phyloP scores from a whole-genome alignment of 495 filamentous ascomycete genomes.

The Pseudotulostoma volvatum region DNA sequence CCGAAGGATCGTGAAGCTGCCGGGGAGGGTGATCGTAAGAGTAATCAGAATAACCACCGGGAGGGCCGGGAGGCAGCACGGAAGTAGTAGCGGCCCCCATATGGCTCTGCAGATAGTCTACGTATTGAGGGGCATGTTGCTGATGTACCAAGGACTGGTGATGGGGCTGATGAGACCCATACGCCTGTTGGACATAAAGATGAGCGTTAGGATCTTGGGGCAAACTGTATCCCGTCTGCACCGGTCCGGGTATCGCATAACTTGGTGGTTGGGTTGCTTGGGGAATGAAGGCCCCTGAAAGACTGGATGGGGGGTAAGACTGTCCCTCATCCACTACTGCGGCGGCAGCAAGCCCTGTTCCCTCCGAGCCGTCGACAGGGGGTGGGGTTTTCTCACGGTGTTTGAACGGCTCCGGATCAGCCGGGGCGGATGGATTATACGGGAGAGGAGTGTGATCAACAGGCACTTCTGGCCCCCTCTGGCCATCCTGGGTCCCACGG shows the following conservation, averaged over 20 bases:
- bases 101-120: slow-evolving; percentile 11
- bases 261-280: slow-evolving; percentile 3
- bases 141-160: slow-evolving; percentile 8
- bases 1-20: slow-evolving; percentile 14
- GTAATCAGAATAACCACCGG: slow-evolving; percentile 40
- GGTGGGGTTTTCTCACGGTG: slow-evolving; percentile 85
- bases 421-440: slow-evolving; percentile 80
- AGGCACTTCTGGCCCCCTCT: slow-evolving; percentile 27
- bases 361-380: slow-evolving; percentile 49
- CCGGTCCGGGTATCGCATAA: slow-evolving; percentile 5
- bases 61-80: slow-evolving; percentile 8
- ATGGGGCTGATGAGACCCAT: slow-evolving; percentile 3
- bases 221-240: slow-evolving; percentile 9
- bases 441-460: slow-evolving; percentile 56
- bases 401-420: slow-evolving; percentile 66
- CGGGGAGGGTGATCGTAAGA: slow-evolving; percentile 30
- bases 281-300: slow-evolving; percentile 6
- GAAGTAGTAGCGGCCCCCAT: not conserved
- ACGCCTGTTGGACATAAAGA: slow-evolving; percentile 17
- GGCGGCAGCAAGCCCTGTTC: slow-evolving; percentile 56
- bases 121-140: slow-evolving; percentile 10
- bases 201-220: slow-evolving; percentile 30
- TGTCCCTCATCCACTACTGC: slow-evolving; percentile 44
- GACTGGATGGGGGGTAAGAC: slow-evolving; percentile 16
- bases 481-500: slow-evolving; percentile 16